Evolutionary conservation across 148 eudicot species (phyloP).

Genomic region (Arbutus unedo): DNA sequence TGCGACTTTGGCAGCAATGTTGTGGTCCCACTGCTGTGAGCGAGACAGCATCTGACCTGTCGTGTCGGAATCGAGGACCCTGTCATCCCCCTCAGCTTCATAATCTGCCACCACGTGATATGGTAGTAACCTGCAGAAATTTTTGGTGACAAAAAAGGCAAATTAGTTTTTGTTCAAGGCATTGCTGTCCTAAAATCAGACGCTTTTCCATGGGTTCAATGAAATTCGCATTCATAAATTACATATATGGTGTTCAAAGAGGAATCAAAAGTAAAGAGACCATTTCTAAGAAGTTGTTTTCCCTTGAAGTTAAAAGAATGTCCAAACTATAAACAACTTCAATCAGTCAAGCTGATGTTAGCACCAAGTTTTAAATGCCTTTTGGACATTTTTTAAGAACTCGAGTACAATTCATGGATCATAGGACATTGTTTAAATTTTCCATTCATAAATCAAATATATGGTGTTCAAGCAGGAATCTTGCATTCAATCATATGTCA

Average conservation of each 20-base stretch:
- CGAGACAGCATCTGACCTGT: conserved; percentile 82
- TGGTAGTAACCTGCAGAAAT: conserved; percentile 70
- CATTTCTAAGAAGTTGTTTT: not conserved
- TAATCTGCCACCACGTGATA: conserved; percentile 98
- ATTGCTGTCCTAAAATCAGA: no score
- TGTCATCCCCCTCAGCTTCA: conserved; percentile 98
- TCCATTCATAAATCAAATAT: no score
- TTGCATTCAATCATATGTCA: not conserved
- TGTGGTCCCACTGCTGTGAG: conserved; percentile 92
- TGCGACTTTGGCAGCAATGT: conserved; percentile 82
- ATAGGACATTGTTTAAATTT: not conserved
- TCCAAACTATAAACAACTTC: not conserved
- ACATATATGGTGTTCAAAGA: not conserved
- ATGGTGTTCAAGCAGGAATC: no score
- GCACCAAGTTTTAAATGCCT: no score
- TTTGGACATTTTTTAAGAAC: no score
- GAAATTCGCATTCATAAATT: not conserved
- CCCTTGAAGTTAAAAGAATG: not conserved
- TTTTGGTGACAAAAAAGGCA: not conserved
- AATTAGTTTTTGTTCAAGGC: no score
- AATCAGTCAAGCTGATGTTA: not conserved
- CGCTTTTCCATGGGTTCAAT: no score
- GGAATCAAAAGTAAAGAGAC: not conserved
- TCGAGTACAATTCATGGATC: not conserved
- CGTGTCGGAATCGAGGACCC: conserved; percentile 84